These are phyloP conservation scores for Cnidoscolus chayamansa DNA, from an alignment of 441 rosid species.

Conservation along the genomic window DNA sequence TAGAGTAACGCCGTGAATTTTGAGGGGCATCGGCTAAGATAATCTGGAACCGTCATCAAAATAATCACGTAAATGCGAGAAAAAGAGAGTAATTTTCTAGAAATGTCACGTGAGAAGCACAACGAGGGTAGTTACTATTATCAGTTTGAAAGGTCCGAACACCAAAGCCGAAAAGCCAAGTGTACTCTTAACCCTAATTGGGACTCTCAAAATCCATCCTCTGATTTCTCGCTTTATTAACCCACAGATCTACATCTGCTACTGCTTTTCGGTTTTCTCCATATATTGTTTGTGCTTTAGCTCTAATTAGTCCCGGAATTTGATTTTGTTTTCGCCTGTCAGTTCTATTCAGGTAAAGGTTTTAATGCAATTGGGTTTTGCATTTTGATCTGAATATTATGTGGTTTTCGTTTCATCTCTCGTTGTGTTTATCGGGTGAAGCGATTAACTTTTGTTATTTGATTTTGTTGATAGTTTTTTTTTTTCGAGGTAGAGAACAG, in stretches of 20 bases:
- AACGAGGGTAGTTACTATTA: background rate
- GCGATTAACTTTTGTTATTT: background rate
- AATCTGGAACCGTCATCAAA: background rate
- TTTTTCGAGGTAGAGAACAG: background rate
- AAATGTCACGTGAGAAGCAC: background rate
- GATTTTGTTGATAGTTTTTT: background rate
- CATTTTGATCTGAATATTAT: background rate
- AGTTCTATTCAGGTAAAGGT: background rate
- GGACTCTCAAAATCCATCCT: background rate
- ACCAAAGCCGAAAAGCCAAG: background rate
- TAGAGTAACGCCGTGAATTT: too few relatives aligned
- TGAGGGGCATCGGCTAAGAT: too few relatives aligned
- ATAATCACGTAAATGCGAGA: background rate
- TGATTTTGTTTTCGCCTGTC: background rate
- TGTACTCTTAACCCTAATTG: constrained; percentile 7
- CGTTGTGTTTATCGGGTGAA: background rate
- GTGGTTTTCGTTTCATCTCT: background rate
- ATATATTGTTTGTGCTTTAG: background rate
- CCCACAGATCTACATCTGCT: background rate
- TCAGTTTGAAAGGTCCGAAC: background rate
- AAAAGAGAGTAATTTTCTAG: background rate
- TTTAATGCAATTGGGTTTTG: background rate
- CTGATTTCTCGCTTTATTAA: background rate
- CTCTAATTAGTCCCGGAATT: background rate
- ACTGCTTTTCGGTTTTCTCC: background rate